These are phyloP conservation scores for Penicillium robsamsonii DNA, from an alignment of 495 filamentous ascomycete genomes.

Conservation along the genomic window DNA sequence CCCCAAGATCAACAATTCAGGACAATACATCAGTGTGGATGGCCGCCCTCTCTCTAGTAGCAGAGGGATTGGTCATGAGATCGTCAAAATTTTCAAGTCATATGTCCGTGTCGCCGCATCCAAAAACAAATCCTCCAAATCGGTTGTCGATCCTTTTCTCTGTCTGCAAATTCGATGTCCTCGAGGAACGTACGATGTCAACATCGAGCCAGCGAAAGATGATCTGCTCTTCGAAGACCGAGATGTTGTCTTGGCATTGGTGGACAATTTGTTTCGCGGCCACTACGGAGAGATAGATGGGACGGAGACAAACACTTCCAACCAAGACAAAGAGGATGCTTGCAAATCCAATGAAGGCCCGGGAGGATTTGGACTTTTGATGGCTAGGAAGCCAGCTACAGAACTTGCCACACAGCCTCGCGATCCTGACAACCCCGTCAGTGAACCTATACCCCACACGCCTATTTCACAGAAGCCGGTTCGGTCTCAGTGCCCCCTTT, in stretches of 20 bases:
- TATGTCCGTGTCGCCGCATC: conserved; percentile 47
- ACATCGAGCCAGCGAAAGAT: conserved; percentile 88
- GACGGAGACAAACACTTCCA: neutral
- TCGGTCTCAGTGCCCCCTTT: neutral
- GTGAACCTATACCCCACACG: neutral
- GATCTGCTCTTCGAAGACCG: conserved; percentile 76
- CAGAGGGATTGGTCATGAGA: conserved; percentile 64
- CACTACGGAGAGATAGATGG: conserved; percentile 51
- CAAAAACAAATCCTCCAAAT: conserved; percentile 14
- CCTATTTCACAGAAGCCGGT: neutral
- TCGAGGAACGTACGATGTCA: conserved; percentile 73
- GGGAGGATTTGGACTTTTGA: conserved; percentile 24
- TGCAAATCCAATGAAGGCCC: neutral
- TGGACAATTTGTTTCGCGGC: conserved; percentile 54
- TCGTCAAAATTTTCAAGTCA: conserved; percentile 59
- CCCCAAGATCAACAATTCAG: conserved; percentile 54
- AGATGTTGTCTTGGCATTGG: conserved; percentile 46
- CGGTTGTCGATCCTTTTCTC: conserved; percentile 65
- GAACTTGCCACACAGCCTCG: neutral
- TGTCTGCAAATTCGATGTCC: conserved; percentile 71
- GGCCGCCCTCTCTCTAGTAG: conserved; percentile 66
- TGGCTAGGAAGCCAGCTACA: conserved; percentile 20
- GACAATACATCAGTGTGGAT: conserved; percentile 74
- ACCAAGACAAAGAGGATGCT: conserved; percentile 8
- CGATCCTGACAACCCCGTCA: neutral